Evolutionary conservation across 805 yeast species (phyloP), one percentile per base, ranked within the genome.

Genomic region (Debaryomyces maramus): DNA sequence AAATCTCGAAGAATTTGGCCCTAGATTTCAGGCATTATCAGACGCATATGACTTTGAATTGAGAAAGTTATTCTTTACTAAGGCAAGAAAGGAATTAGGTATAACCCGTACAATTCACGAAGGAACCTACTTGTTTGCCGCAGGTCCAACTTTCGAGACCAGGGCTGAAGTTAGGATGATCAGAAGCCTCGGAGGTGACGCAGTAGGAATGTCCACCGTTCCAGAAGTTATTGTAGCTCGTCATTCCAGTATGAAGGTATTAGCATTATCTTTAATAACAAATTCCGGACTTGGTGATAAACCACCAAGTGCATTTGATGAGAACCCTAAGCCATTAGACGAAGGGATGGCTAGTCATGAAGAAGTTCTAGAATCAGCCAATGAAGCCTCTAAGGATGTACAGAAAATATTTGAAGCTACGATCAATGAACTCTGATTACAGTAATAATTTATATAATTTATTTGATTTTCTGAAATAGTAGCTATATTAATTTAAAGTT

Each of bases 181-280:
- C 34, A 62, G 80, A 44, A 50, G 66, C 5, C 48, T 85, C 20
- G 98, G 98, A 7, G 97, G 88, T 37, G 98, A 91, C 61, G 86
- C 93, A 0, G 98, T 90, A 2, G 98, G 98, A 3, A 91, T 91
- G 99, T 85, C 96, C 41, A 93, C 98, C 0, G 97, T 91, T 23
- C 97, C 99, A 0, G 99, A 91, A 63, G 96, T 88, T 2, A 80
- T 88, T 45, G 84, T 88, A 14, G 98, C 97, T 2, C 81, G 96
- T 59, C 98, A 93, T 60, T 76, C 82, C 43, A 95, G 90, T 1
- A 63, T 93, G 67, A 75, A 70, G 47, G 96, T 89, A 4, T 67
- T 91, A 46, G 98, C 97, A 0, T 61, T 91, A 30, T 84, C 93
- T 47, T 72, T 93, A 45, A 83, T 91, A 51, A 91, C 98, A 15